These are phyloP conservation scores for Fermentozyma sake DNA, from an alignment of 1,139 yeast species.

Conservation along the genomic window DNA sequence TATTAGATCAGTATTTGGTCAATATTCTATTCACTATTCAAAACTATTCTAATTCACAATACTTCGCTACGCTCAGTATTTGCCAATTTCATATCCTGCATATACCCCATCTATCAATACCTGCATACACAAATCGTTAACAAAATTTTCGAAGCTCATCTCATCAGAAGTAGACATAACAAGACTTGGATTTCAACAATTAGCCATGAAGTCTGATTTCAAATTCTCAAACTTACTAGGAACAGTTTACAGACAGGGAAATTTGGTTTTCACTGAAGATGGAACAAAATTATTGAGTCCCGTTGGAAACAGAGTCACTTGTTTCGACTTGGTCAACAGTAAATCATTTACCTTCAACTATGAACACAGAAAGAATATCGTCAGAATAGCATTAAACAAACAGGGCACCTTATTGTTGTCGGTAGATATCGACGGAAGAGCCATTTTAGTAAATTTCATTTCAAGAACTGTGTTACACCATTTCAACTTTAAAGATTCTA, in stretches of 20 bases:
- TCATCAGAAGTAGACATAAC: too few relatives aligned
- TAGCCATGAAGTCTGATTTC: conserved; percentile 44
- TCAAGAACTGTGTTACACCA: conserved; percentile 90
- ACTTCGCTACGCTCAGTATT: too few relatives aligned
- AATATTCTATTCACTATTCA: too few relatives aligned
- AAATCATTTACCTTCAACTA: conserved; percentile 86
- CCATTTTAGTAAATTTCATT: conserved; percentile 79
- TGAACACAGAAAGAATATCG: conserved; percentile 85
- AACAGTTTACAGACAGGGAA: conserved; percentile 91
- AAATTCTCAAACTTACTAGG: conserved; percentile 84
- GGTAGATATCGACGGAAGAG: conserved; percentile 90
- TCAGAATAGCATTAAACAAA: conserved; percentile 73
- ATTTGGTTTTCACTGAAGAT: conserved; percentile 80
- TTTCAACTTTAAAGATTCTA: conserved; percentile 83
- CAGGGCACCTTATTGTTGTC: conserved; percentile 80
- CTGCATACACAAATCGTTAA: background rate
- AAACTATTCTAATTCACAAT: background rate
- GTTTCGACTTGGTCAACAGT: conserved; percentile 81
- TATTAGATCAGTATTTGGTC: too few relatives aligned
- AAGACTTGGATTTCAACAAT: too few relatives aligned
- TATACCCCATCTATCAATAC: too few relatives aligned
- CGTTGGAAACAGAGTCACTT: conserved; percentile 89
- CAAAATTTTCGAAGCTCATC: conserved; percentile 3
- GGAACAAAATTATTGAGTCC: conserved; percentile 84
- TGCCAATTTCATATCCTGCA: too few relatives aligned